Evolutionary conservation across 2,329 filamentous ascomycete species (phyloP).

Genomic region (Fusarium austroafricanum): DNA sequence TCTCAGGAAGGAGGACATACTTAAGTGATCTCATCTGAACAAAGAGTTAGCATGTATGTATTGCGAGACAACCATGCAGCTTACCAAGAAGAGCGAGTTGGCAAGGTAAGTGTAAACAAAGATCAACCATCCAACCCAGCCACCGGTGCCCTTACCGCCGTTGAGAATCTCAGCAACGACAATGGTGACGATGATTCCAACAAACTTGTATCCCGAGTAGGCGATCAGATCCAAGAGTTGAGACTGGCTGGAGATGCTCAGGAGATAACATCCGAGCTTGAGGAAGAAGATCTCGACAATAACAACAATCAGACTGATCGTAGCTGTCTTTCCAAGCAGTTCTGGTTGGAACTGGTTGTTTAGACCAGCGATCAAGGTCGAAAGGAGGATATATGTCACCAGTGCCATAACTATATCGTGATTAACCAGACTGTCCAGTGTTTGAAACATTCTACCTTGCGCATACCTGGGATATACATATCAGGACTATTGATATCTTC

Average conservation of each 20-base stretch:
- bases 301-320: constrained; percentile 84
- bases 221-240: constrained; percentile 94
- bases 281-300: constrained; percentile 88
- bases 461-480: constrained; percentile 89
- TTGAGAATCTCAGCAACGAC: constrained; percentile 81
- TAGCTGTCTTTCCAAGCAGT: constrained; percentile 88
- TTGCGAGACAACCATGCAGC: constrained; percentile 46
- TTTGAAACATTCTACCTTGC: neutral
- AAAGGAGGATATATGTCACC: constrained; percentile 96
- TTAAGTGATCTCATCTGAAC: constrained; percentile 88
- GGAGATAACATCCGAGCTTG: constrained; percentile 91
- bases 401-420: constrained; percentile 81
- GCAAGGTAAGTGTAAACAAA: constrained; percentile 94
- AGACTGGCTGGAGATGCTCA: constrained; percentile 93
- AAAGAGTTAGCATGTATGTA: constrained; percentile 26
- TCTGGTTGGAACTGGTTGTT: constrained; percentile 94
- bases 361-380: constrained; percentile 88
- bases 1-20: constrained; percentile 94
- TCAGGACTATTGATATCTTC: constrained; percentile 98
- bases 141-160: constrained; percentile 82
- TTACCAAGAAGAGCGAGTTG: constrained; percentile 93
- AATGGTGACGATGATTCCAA: constrained; percentile 92
- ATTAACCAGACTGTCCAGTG: constrained; percentile 36
- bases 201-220: constrained; percentile 98
- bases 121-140: constrained; percentile 88